Conservation (phyloP, 805 yeast species). For the Saturnispora quitensis region DNA sequence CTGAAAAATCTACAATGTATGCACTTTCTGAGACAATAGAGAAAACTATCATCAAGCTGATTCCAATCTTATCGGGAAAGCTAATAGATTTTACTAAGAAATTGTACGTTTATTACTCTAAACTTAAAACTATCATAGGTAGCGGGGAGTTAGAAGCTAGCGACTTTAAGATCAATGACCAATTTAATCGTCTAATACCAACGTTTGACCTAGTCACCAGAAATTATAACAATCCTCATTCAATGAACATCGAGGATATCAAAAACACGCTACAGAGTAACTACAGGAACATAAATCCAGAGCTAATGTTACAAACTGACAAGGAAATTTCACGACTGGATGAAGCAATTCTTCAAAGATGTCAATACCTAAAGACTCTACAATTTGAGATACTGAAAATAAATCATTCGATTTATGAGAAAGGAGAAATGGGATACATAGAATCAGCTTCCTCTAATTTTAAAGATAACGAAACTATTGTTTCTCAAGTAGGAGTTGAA, state of each 20-base stretch:
- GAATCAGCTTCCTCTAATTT: conserved; percentile 4
- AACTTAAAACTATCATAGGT: conserved; percentile 11
- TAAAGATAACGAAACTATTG: conserved; percentile 14
- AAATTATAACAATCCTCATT: background rate
- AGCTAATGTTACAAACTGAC: conserved; percentile 19
- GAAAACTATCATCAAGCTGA: conserved; percentile 15
- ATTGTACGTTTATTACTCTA: conserved; percentile 18
- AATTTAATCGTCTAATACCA: conserved; percentile 20
- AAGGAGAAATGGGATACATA: conserved; percentile 6
- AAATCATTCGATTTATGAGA: conserved; percentile 7
- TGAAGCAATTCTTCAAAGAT: conserved; percentile 8
- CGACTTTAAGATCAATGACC: conserved; percentile 11
- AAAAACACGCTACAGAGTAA: conserved; percentile 21
- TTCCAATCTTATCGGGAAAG: conserved; percentile 21
- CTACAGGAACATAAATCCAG: conserved; percentile 22
- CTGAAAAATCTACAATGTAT: conserved; percentile 18
- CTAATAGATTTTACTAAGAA: conserved; percentile 14
- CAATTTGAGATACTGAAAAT: conserved; percentile 1
- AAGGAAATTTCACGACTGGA: conserved; percentile 23
- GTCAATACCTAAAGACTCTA: background rate
- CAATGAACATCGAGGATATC: conserved; percentile 13
- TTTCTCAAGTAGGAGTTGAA: conserved; percentile 20
- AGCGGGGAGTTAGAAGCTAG: conserved; percentile 10
- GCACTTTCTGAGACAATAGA: conserved; percentile 18
- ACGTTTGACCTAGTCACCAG: conserved; percentile 11